Percentiles rank a stretch among this genome's conserved stretches.
These are phyloP conservation scores for Leucocoprinus sp. DNA, from an alignment of 768 basidiomycete species.

Conservation along the genomic window DNA sequence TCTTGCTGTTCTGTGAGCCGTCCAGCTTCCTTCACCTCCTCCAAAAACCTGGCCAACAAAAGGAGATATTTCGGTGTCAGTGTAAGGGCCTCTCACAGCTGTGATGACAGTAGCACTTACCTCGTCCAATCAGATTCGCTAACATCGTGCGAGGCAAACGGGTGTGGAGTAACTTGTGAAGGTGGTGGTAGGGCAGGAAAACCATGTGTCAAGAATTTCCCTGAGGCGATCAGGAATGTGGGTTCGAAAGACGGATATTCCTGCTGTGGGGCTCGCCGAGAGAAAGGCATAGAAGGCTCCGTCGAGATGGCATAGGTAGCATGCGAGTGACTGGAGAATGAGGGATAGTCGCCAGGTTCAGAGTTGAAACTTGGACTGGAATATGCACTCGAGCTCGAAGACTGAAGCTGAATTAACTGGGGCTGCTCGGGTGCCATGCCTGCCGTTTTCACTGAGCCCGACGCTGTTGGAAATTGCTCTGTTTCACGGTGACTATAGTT, in stretches of 20 bases:
- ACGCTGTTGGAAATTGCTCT: not conserved
- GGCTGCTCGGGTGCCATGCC: not conserved
- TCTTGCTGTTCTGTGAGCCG: not conserved
- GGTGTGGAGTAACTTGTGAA: conserved; percentile 30
- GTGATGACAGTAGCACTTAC: conserved; percentile 17
- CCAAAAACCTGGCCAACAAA: not conserved
- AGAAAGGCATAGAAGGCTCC: conserved; percentile 10
- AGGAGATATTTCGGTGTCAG: not conserved
- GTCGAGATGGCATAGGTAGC: not conserved
- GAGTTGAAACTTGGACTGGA: not conserved
- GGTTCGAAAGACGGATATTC: conserved; percentile 22
- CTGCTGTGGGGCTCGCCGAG: conserved; percentile 14
- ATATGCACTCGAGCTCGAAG: not conserved
- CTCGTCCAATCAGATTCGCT: conserved; percentile 41
- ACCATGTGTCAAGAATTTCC: conserved; percentile 29
- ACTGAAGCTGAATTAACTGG: not conserved
- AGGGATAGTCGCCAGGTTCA: not conserved
- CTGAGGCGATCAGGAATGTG: conserved; percentile 22
- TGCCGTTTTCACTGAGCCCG: not conserved
- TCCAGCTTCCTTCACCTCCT: conserved; percentile 3
- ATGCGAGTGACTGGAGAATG: not conserved
- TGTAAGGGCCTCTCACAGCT: not conserved
- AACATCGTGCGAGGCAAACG: conserved; percentile 44
- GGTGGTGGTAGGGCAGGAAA: conserved; percentile 38
- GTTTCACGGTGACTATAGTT: not conserved